Evolutionary conservation across 148 eudicot species (phyloP).

Genomic region (Agrostemma githago): DNA sequence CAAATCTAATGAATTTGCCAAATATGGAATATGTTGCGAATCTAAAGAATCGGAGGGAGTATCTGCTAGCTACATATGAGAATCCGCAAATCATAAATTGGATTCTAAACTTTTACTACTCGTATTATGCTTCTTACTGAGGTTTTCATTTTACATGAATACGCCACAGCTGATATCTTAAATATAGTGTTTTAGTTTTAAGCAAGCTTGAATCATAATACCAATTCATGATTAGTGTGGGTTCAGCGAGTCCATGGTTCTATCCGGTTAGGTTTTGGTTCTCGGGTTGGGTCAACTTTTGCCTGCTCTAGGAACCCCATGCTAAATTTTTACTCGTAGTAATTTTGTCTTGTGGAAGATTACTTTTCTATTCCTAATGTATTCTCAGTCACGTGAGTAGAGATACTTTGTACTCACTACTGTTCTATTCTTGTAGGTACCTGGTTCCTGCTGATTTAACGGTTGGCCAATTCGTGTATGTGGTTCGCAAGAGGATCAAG

Average conservation of each 20-base stretch:
- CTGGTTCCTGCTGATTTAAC: slow-evolving; percentile 95
- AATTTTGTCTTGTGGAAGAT: background rate
- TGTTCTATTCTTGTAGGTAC: slow-evolving; percentile 41
- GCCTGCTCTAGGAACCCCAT: background rate
- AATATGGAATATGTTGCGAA: no score
- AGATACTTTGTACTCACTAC: background rate
- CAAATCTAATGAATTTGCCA: no score
- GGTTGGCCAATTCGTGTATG: slow-evolving; percentile 93
- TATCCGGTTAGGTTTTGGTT: no score
- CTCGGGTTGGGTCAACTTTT: no score
- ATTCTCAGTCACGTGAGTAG: background rate
- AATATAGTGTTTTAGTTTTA: no score
- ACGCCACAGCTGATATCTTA: background rate
- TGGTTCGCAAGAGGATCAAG: slow-evolving; percentile 90
- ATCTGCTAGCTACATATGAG: background rate
- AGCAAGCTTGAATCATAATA: no score
- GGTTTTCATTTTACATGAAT: background rate
- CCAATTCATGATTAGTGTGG: background rate
- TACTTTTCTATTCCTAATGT: background rate
- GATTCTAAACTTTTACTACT: background rate
- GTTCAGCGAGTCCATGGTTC: background rate
- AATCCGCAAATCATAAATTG: background rate
- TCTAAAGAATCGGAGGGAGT: no score
- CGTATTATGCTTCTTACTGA: background rate
- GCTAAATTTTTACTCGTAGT: background rate